Evolutionary conservation across 805 yeast genomes (phyloP).

Genomic region (Kuraishia piskuri): DNA sequence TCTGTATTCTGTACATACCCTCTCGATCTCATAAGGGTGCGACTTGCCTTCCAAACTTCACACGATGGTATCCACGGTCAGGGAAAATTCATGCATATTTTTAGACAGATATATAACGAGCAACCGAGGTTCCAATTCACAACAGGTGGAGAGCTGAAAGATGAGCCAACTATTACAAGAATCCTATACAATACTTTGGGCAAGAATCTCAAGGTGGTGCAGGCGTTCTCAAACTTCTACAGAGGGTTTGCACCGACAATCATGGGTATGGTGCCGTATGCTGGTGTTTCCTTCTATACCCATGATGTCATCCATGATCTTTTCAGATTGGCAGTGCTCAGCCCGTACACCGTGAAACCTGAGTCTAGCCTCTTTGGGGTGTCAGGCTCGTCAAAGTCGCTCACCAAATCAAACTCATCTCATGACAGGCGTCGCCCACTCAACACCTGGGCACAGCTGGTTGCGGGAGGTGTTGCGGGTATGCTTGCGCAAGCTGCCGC

Average conservation of each 20-base stretch:
- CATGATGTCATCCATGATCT: constrained; percentile 89
- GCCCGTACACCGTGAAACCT: constrained; percentile 38
- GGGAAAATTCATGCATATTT: constrained; percentile 22
- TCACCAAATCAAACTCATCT: constrained; percentile 22
- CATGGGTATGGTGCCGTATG: constrained; percentile 94
- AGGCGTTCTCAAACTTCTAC: constrained; percentile 62
- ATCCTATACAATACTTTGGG: constrained; percentile 23
- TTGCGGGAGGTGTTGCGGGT: constrained; percentile 96
- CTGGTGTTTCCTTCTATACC: constrained; percentile 93
- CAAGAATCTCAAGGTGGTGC: constrained; percentile 22
- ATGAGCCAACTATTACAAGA: constrained; percentile 20
- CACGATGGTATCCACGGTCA: constrained; percentile 16
- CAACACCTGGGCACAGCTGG: constrained; percentile 82
- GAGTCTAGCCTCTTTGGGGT: background rate
- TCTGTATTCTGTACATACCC: constrained; percentile 91
- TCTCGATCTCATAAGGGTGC: constrained; percentile 78
- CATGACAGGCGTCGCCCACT: constrained; percentile 54
- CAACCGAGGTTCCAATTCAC: constrained; percentile 20
- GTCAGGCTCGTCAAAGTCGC: constrained; percentile 4
- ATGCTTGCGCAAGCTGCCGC: constrained; percentile 93
- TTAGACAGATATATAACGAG: constrained; percentile 22
- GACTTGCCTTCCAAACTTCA: constrained; percentile 82
- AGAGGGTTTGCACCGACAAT: constrained; percentile 93
- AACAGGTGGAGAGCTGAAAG: constrained; percentile 20
- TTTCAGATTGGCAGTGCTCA: constrained; percentile 52